Evolutionary conservation across 2,329 filamentous ascomycete genomes (phyloP).

Genomic region (Camptophora hylomeconis): DNA sequence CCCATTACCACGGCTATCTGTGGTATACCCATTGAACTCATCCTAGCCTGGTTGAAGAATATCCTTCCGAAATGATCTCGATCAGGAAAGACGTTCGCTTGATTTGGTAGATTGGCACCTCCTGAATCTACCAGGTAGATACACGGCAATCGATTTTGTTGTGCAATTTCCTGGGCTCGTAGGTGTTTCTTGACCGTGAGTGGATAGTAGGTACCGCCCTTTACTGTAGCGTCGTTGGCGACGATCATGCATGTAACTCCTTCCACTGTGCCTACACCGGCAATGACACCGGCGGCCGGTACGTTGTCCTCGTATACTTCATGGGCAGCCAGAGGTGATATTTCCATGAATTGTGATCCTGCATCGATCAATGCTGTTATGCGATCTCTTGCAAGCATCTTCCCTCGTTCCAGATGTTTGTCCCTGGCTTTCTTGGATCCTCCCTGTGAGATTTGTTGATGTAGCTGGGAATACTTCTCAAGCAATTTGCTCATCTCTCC

Average conservation of each 20-base stretch:
- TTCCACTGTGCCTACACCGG: conserved; percentile 78
- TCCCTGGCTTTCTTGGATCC: conserved; percentile 70
- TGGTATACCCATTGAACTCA: conserved; percentile 79
- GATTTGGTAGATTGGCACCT: conserved; percentile 86
- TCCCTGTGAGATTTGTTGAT: conserved; percentile 58
- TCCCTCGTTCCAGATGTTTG: conserved; percentile 76
- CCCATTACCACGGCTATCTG: conserved; percentile 96
- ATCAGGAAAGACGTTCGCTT: conserved; percentile 92
- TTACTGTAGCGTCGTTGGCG: conserved; percentile 93
- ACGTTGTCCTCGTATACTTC: conserved; percentile 83
- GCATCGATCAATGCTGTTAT: conserved; percentile 79
- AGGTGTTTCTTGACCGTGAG: conserved; percentile 97
- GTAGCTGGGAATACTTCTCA: conserved; percentile 54
- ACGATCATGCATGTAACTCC: conserved; percentile 88
- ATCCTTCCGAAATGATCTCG: conserved; percentile 91
- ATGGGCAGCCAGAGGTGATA: conserved; percentile 83
- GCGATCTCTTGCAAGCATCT: conserved; percentile 88
- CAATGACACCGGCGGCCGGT: conserved; percentile 81
- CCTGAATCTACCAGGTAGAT: conserved; percentile 95
- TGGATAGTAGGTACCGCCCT: conserved; percentile 92
- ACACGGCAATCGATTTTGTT: conserved; percentile 71
- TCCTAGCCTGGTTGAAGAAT: conserved; percentile 94
- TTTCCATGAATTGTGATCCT: conserved; percentile 78
- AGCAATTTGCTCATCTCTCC: conserved; percentile 63
- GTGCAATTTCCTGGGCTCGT: conserved; percentile 76